Evolutionary conservation across 352 stramenopile species (phyloP).

Genomic region (Globisporangium irregulare): DNA sequence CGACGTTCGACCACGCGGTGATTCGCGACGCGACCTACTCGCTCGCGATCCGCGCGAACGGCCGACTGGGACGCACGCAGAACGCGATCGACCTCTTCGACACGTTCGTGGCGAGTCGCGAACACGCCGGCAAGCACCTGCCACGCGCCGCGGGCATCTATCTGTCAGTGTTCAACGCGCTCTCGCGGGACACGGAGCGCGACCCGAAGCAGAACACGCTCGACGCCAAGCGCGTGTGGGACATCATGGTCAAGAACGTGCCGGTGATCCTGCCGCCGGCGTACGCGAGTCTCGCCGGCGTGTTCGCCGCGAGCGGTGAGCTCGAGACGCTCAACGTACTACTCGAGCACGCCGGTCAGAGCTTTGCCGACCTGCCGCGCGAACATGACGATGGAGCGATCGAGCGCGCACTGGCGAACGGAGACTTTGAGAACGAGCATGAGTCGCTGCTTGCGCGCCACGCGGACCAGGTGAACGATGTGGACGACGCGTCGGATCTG

Average conservation of each 20-base stretch:
- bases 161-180: constrained; percentile 78
- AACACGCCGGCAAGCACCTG: constrained; percentile 21
- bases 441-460: constrained; percentile 15
- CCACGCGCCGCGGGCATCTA: constrained; percentile 58
- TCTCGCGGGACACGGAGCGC: constrained; percentile 63
- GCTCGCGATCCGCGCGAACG: constrained; percentile 66
- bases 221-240: constrained; percentile 73
- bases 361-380: constrained; percentile 27
- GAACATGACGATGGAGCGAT: constrained; percentile 23
- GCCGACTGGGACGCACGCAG: constrained; percentile 63
- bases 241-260: constrained; percentile 68
- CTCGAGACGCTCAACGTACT: constrained; percentile 64
- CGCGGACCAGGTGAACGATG: constrained; percentile 24
- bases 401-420: constrained; percentile 18
- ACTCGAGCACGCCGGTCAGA: constrained; percentile 50
- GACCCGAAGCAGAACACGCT: constrained; percentile 61
- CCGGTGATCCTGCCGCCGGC: constrained; percentile 63
- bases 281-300: constrained; percentile 78
- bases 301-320: constrained; percentile 76
- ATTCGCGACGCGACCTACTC: constrained; percentile 62
- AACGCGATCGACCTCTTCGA: constrained; percentile 68
- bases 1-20: constrained; percentile 33
- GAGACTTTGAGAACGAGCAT: constrained; percentile 29
- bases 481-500: constrained; percentile 30
- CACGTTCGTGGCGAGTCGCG: constrained; percentile 51